These are phyloP conservation scores for Leccinum ponderosum DNA, from an alignment of 1,284 basidiomycete species.

Conservation along the genomic window DNA sequence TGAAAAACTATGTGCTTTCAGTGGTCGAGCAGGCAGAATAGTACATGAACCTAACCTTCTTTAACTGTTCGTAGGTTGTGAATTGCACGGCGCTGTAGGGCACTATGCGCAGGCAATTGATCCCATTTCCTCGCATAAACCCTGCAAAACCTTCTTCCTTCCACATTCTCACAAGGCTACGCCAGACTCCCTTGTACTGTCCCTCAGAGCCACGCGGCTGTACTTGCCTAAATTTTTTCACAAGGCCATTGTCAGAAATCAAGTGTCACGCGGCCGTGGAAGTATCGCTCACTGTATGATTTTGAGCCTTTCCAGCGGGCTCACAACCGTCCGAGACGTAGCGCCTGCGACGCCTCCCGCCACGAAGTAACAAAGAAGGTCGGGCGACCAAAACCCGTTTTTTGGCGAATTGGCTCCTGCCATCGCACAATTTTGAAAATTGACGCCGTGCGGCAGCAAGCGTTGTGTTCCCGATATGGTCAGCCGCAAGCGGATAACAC, in stretches of 20 bases:
- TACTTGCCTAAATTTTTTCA: slow-evolving; percentile 62
- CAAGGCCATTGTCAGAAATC: slow-evolving; percentile 1
- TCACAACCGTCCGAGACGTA: slow-evolving; percentile 88
- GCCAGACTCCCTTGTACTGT: slow-evolving; percentile 84
- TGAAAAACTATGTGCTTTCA: slow-evolving; percentile 59
- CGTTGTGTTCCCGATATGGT: neutral
- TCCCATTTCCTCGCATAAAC: slow-evolving; percentile 90
- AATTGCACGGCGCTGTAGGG: slow-evolving; percentile 84
- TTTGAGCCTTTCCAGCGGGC: slow-evolving; percentile 89
- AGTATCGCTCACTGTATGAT: slow-evolving; percentile 81
- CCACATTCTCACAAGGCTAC: slow-evolving; percentile 85
- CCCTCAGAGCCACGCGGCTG: slow-evolving; percentile 61
- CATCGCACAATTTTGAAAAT: slow-evolving; percentile 16
- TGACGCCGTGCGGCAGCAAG: slow-evolving; percentile 5
- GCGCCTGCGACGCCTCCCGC: slow-evolving; percentile 84
- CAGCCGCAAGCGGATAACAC: neutral
- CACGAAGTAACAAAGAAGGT: slow-evolving; percentile 46
- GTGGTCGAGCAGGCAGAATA: slow-evolving; percentile 8
- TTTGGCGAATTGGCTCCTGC: slow-evolving; percentile 24
- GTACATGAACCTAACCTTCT: slow-evolving; percentile 53
- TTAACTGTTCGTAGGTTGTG: slow-evolving; percentile 87
- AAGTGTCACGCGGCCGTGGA: neutral
- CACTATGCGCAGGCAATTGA: slow-evolving; percentile 90
- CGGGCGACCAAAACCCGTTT: slow-evolving; percentile 33
- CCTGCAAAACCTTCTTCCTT: slow-evolving; percentile 89